These are phyloP conservation scores for Trichocladium antarcticum DNA, from an alignment of 495 filamentous ascomycete genomes.

Conservation along the genomic window DNA sequence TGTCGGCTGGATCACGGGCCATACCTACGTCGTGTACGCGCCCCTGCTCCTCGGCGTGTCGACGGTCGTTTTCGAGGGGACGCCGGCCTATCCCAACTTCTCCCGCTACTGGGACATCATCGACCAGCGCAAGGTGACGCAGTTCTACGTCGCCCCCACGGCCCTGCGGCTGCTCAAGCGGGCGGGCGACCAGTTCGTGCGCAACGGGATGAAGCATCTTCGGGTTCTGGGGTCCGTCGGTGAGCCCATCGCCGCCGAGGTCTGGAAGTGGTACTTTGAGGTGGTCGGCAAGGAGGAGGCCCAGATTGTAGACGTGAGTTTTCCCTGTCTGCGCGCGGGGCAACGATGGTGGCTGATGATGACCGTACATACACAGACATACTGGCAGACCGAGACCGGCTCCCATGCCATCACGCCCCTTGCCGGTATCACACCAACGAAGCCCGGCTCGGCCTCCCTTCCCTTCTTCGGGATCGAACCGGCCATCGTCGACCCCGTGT, in stretches of 20 bases:
- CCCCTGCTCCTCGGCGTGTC: constrained; percentile 85
- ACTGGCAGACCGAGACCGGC: constrained; percentile 99
- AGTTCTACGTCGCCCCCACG: constrained; percentile 98
- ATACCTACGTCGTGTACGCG: constrained; percentile 97
- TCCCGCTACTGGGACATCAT: constrained; percentile 98
- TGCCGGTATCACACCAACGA: constrained; percentile 65
- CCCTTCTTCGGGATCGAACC: constrained; percentile 98
- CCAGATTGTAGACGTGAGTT: constrained; percentile 86
- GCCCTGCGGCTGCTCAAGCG: constrained; percentile 88
- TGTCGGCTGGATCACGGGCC: constrained; percentile 99
- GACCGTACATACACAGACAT: constrained; percentile 53
- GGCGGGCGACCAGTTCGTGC: constrained; percentile 84
- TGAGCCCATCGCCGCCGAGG: constrained; percentile 94
- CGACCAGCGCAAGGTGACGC: constrained; percentile 85
- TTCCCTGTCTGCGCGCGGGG: neutral
- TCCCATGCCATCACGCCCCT: constrained; percentile 81
- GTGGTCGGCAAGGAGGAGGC: constrained; percentile 87
- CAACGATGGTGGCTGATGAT: no score
- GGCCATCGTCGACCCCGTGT: constrained; percentile 93
- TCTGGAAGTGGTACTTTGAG: constrained; percentile 99
- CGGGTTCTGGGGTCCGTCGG: constrained; percentile 92
- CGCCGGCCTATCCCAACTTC: constrained; percentile 94
- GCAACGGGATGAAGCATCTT: constrained; percentile 76
- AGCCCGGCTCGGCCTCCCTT: constrained; percentile 64
- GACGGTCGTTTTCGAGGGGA: constrained; percentile 98